These are phyloP conservation scores for Gelatoporia subvermispora DNA, from an alignment of 768 basidiomycete species.

Conservation along the genomic window DNA sequence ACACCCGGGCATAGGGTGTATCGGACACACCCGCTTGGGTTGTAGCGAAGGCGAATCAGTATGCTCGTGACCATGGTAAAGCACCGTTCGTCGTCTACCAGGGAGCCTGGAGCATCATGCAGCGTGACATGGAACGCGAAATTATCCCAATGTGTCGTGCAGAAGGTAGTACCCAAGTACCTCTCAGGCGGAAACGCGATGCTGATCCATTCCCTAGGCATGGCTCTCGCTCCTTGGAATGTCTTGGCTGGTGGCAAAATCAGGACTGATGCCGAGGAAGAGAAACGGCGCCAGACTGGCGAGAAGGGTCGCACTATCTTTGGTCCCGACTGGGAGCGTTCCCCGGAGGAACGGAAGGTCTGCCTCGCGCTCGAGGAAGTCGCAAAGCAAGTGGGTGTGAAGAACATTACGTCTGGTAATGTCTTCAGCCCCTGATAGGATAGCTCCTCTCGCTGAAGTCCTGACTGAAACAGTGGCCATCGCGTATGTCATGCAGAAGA, in stretches of 20 bases:
- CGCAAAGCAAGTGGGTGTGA: constrained; percentile 41
- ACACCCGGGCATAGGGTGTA: constrained; percentile 10
- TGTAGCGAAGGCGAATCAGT: constrained; percentile 33
- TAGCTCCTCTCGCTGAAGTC: neutral
- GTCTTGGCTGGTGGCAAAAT: constrained; percentile 15
- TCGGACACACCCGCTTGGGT: constrained; percentile 34
- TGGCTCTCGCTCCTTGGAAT: constrained; percentile 21
- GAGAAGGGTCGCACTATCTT: constrained; percentile 27
- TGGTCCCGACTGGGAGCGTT: constrained; percentile 39
- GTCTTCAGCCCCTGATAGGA: constrained; percentile 4
- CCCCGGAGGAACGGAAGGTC: constrained; percentile 37
- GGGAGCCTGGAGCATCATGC: constrained; percentile 30
- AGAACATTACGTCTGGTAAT: constrained; percentile 10
- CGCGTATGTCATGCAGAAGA: constrained; percentile 51
- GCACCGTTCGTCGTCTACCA: constrained; percentile 32
- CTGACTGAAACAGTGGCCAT: constrained; percentile 36
- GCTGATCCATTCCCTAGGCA: constrained; percentile 4
- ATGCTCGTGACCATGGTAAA: constrained; percentile 33
- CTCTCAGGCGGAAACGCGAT: constrained; percentile 17
- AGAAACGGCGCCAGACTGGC: constrained; percentile 18
- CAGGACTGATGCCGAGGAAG: constrained; percentile 21
- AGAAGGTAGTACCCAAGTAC: constrained; percentile 24
- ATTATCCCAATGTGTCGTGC: constrained; percentile 32
- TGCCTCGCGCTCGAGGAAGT: constrained; percentile 44
- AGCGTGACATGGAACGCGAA: constrained; percentile 35